phyloP scores from a whole-genome alignment of 2,329 filamentous ascomycete species.

The Neofusicoccum umdonicola region DNA sequence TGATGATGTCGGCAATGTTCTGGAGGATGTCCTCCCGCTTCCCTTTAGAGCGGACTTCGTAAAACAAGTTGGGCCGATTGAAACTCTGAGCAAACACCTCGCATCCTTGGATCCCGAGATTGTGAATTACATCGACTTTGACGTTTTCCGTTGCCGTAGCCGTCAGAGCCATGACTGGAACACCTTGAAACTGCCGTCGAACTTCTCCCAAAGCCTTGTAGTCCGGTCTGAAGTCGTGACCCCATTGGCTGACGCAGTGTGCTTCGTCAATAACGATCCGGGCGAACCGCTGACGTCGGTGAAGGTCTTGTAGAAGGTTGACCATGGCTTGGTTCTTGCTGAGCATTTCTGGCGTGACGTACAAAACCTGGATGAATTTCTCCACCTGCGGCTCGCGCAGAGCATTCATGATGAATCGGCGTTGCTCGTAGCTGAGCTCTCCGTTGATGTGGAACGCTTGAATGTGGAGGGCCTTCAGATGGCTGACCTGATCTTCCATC shows the following conservation, averaged over 20 bases:
- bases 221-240: conserved; percentile 94
- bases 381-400: conserved; percentile 67
- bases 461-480: conserved; percentile 72
- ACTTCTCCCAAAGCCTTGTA: conserved; percentile 84
- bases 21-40: conserved; percentile 56
- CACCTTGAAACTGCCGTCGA: conserved; percentile 67
- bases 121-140: conserved; percentile 85
- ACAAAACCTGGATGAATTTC: conserved; percentile 78
- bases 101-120: conserved; percentile 78
- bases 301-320: conserved; percentile 64
- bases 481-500: conserved; percentile 95
- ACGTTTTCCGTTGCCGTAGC: conserved; percentile 94
- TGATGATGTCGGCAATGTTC: conserved; percentile 65
- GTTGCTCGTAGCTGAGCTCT: conserved; percentile 63
- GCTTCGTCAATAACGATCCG: conserved; percentile 96
- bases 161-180: conserved; percentile 92
- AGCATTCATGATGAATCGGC: conserved; percentile 63
- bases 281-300: conserved; percentile 70
- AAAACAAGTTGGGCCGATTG: conserved; percentile 91
- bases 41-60: conserved; percentile 75
- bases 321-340: conserved; percentile 73
- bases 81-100: conserved; percentile 88
- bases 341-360: conserved; percentile 96
- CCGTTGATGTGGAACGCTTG: conserved; percentile 80
- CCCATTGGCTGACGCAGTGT: conserved; percentile 99